These are phyloP conservation scores for Phytophthora constricta DNA, from an alignment of 352 stramenopile species.

Conservation along the genomic window DNA sequence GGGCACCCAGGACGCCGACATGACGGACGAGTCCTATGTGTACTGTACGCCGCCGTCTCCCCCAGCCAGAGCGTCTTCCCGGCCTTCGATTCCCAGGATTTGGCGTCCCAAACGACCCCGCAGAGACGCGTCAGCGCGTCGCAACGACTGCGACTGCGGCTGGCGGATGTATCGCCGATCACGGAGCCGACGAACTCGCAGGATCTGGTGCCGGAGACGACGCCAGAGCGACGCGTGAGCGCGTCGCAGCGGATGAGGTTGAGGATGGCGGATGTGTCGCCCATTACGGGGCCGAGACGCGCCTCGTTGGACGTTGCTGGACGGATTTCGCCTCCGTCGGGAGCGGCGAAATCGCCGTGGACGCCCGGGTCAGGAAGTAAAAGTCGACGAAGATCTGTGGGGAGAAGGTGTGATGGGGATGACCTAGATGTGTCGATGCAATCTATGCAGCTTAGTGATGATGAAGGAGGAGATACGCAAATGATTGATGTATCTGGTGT, in stretches of 20 bases:
- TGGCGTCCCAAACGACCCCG: slow-evolving; percentile 32
- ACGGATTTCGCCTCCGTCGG: slow-evolving; percentile 35
- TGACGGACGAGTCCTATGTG: slow-evolving; percentile 66
- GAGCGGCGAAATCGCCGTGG: slow-evolving; percentile 40
- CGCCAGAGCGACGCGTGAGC: slow-evolving; percentile 29
- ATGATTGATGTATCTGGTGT: slow-evolving; percentile 31
- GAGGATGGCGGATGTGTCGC: slow-evolving; percentile 65
- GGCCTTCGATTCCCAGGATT: slow-evolving; percentile 66
- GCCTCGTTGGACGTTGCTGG: slow-evolving; percentile 33
- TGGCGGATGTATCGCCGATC: slow-evolving; percentile 71
- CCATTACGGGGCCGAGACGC: slow-evolving; percentile 46
- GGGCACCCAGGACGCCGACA: slow-evolving; percentile 14
- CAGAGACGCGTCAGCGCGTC: slow-evolving; percentile 46
- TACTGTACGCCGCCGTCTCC: slow-evolving; percentile 58
- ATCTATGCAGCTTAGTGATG: slow-evolving; percentile 70
- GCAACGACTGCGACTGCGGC: slow-evolving; percentile 55
- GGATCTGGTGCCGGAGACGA: slow-evolving; percentile 45
- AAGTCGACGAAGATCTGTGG: slow-evolving; percentile 13
- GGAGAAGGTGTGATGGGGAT: slow-evolving; percentile 13
- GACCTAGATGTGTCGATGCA: slow-evolving; percentile 77
- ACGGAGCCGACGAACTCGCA: slow-evolving; percentile 37
- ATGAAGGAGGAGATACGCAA: slow-evolving; percentile 44
- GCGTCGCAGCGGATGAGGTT: slow-evolving; percentile 61
- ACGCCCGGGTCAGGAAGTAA: slow-evolving; percentile 25
- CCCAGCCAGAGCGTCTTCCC: slow-evolving; percentile 55